Evolutionary conservation across 2,329 filamentous ascomycete genomes (phyloP).

Genomic region (Fusarium secorum): DNA sequence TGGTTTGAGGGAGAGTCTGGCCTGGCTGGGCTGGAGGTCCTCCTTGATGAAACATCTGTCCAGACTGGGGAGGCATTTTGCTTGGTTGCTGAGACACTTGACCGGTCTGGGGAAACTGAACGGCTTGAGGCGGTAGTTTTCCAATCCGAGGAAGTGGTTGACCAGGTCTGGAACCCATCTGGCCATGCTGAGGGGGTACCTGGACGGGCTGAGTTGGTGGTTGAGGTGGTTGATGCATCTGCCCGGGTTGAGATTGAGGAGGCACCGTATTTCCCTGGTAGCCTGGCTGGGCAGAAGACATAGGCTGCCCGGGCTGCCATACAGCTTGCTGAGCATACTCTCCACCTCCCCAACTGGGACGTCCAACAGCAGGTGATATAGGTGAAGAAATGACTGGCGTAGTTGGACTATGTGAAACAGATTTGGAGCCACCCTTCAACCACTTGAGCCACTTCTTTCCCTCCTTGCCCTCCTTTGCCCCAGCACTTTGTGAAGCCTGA

Average conservation of each 20-base stretch:
- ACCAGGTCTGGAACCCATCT: background rate
- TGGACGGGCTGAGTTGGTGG: slow-evolving; percentile 5
- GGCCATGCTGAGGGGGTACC: background rate
- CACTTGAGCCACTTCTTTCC: slow-evolving; percentile 41
- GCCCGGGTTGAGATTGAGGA: background rate
- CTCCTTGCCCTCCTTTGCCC: slow-evolving; percentile 34
- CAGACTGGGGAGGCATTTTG: background rate
- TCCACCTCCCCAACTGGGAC: slow-evolving; percentile 31
- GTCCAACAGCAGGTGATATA: slow-evolving; percentile 5
- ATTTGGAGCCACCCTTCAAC: slow-evolving; percentile 37
- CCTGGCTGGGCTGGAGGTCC: background rate
- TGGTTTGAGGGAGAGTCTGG: background rate
- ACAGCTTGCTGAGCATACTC: slow-evolving; percentile 33
- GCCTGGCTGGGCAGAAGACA: background rate
- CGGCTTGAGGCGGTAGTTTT: background rate
- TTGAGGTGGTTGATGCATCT: background rate
- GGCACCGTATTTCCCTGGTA: slow-evolving; percentile 9
- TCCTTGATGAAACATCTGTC: background rate
- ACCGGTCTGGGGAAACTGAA: background rate
- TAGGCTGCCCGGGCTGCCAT: slow-evolving; percentile 36
- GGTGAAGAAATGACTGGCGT: slow-evolving; percentile 18
- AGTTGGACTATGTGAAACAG: slow-evolving; percentile 31
- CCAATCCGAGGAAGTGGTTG: background rate
- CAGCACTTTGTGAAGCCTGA: slow-evolving; percentile 24
- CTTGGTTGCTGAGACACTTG: background rate